Base-by-base conservation (phyloP, 495 filamentous ascomycete species). In the Entonaema liquescens region DNA sequence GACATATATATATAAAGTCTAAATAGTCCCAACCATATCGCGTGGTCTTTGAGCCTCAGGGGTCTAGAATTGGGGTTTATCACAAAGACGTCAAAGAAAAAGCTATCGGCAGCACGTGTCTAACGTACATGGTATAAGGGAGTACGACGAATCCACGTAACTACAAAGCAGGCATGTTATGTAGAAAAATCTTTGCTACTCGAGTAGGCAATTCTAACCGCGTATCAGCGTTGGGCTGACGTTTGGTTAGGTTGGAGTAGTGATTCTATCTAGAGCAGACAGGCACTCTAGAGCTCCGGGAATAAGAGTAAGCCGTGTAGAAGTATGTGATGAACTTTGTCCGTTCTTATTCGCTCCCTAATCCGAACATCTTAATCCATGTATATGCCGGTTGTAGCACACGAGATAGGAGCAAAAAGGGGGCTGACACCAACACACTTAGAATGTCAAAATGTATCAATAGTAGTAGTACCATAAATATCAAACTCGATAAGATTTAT, bases 401-500 rank as follows among this genome's bases (percentile, higher is more conserved):
- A 11, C 7, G 9, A 13, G 42, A 47, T 7, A 33, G 31, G 31
- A 33, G 17, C 4, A 47, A 21, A 47, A 47, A 47, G 42, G 42
- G 42, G 42, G 42, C 42, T 47, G 42, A 47, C 42, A 47, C 2
- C 19, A 23, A 5, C 17, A 23, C 42, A 47, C 19, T n/a, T 21
- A 26, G 28, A 0, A n/a, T n/a, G n/a, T n/a, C n/a, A n/a, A n/a
- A 53, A 15, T 23, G 23, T 29, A 29, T 53, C 1, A 26, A 53
- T 26, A 19, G 13, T 19, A 57, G 8, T 33, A 57, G 12, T 33
- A 33, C 31, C 19, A 57, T 23, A 23, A 40, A 15, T 11, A 25
- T 9, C 55, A 17, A 59, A 42, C 50, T 53, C 33, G 26, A 49
- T 12, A 44, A n/a, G 31, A 59, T 53, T 21, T 35, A 56, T 26